Percentiles rank a stretch among this genome's conserved stretches.
Conservation (phyloP, 2,329 filamentous ascomycete species). For the Ascochyta fabae region DNA sequence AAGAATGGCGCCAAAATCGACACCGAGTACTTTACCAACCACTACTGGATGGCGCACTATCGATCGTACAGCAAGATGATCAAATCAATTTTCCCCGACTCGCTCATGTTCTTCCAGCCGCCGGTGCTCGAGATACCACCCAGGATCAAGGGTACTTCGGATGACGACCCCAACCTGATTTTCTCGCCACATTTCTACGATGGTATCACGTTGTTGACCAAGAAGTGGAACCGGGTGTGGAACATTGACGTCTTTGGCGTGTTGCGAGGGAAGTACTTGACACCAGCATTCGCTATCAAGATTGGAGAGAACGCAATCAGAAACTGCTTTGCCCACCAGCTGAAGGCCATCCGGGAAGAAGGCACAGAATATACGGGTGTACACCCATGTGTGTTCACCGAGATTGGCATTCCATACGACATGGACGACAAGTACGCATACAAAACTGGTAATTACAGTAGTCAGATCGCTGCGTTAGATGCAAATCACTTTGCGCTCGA, state of each 20-base stretch:
- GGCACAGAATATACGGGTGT: constrained; percentile 87
- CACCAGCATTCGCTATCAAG: constrained; percentile 89
- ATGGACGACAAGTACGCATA: constrained; percentile 98
- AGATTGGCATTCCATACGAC: constrained; percentile 97
- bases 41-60: constrained; percentile 88
- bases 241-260: constrained; percentile 96
- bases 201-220: constrained; percentile 93
- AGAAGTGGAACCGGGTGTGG: constrained; percentile 98
- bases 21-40: constrained; percentile 87
- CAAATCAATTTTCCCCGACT: constrained; percentile 75
- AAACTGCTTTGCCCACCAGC: constrained; percentile 89
- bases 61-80: constrained; percentile 77
- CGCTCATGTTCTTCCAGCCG: constrained; percentile 89
- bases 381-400: constrained; percentile 87
- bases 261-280: constrained; percentile 84
- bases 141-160: constrained; percentile 80
- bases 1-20: constrained; percentile 74
- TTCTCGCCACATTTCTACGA: constrained; percentile 98
- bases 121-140: constrained; percentile 93
- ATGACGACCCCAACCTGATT: constrained; percentile 88
- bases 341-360: constrained; percentile 82
- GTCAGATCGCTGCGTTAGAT: constrained; percentile 90
- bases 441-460: constrained; percentile 92
- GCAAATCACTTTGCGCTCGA: constrained; percentile 95
- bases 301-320: constrained; percentile 92